Evolutionary conservation across 2,329 filamentous ascomycete species (phyloP).

Genomic region (Exophiala calicioides): DNA sequence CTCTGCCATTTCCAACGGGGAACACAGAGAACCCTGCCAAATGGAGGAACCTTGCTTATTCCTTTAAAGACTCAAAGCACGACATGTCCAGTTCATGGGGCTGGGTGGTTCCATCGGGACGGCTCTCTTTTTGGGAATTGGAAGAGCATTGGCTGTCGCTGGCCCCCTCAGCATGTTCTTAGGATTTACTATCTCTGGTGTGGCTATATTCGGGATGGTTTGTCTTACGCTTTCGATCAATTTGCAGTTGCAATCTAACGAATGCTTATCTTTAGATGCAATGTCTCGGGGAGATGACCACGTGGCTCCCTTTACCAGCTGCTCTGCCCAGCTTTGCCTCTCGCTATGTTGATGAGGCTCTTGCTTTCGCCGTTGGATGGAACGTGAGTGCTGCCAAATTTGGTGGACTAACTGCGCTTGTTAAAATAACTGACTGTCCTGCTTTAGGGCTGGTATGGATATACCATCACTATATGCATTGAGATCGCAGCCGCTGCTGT

Average conservation of each 20-base stretch:
- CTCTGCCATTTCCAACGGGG: too few relatives aligned
- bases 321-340: slow-evolving; percentile 50
- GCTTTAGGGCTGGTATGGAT: slow-evolving; percentile 45
- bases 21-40: too few relatives aligned
- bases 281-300: slow-evolving; percentile 50
- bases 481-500: slow-evolving; percentile 51
- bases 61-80: slow-evolving; percentile 34
- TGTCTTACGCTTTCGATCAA: not conserved
- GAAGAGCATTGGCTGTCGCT: slow-evolving; percentile 35
- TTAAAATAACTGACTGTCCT: not conserved
- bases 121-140: slow-evolving; percentile 39
- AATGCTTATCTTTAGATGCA: not conserved
- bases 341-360: slow-evolving; percentile 46
- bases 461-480: slow-evolving; percentile 47
- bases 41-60: not conserved
- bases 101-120: slow-evolving; percentile 44
- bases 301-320: slow-evolving; percentile 52
- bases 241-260: not conserved
- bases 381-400: slow-evolving; percentile 41
- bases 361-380: slow-evolving; percentile 51
- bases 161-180: slow-evolving; percentile 39
- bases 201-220: slow-evolving; percentile 31
- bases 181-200: slow-evolving; percentile 36
- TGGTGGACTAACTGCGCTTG: too few relatives aligned
- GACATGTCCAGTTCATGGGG: slow-evolving; percentile 46